These are phyloP conservation scores for Trichoderma harzianum DNA, from an alignment of 2,329 filamentous ascomycete genomes.

Conservation along the genomic window DNA sequence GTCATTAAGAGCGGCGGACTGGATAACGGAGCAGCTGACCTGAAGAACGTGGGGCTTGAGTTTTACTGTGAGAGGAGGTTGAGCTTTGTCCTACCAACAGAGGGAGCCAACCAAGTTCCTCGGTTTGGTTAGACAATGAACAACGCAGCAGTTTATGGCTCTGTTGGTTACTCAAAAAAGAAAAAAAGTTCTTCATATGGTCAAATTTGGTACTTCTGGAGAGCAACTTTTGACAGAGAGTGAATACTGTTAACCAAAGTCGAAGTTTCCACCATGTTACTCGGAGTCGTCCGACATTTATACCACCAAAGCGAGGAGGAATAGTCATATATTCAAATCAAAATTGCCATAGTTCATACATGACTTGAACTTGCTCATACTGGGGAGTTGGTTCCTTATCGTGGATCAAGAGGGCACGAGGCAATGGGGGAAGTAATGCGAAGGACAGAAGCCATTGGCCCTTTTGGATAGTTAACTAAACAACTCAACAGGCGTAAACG, in stretches of 20 bases:
- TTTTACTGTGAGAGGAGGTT: slow-evolving; percentile 52
- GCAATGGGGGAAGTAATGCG: background rate
- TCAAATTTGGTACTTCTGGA: background rate
- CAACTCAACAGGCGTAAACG: background rate
- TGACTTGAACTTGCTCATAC: background rate
- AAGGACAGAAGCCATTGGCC: background rate
- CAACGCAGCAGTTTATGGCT: background rate
- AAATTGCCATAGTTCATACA: background rate
- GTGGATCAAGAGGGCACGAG: no score
- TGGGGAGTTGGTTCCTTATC: no score
- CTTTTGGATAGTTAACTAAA: background rate
- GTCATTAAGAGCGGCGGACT: slow-evolving; percentile 51
- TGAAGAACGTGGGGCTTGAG: slow-evolving; percentile 47
- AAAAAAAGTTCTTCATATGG: background rate
- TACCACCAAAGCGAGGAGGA: background rate
- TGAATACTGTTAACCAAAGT: background rate
- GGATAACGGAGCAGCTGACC: slow-evolving; percentile 44
- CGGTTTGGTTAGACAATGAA: slow-evolving; percentile 13
- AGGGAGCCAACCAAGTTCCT: slow-evolving; percentile 28
- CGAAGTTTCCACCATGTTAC: background rate
- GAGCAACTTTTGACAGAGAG: background rate
- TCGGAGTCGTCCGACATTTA: background rate
- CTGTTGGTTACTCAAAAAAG: background rate
- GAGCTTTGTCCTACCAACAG: slow-evolving; percentile 38
- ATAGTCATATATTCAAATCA: background rate